Percentiles rank a stretch among this genome's conserved stretches.
Conservation (phyloP, 306 rosid genomes). For the Glycine latifolia region DNA sequence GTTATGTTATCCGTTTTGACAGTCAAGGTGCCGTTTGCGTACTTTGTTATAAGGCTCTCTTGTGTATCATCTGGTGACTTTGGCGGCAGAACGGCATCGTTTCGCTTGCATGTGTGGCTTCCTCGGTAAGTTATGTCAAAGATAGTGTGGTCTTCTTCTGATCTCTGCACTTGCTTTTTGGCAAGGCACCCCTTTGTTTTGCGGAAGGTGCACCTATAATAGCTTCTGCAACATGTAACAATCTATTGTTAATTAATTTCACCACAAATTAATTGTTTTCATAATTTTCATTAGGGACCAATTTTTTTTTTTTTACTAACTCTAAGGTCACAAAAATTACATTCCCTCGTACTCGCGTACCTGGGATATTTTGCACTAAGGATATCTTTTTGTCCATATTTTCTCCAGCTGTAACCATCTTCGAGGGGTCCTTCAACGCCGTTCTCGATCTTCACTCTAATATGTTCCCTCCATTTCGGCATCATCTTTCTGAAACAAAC, state of each 20-base stretch:
- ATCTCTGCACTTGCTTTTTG: constrained; percentile 85
- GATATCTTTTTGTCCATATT: constrained; percentile 92
- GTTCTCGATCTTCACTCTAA: constrained; percentile 64
- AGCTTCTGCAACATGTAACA: constrained; percentile 72
- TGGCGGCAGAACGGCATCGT: constrained; percentile 54
- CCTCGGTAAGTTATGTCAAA: constrained; percentile 77
- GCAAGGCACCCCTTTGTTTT: constrained; percentile 69
- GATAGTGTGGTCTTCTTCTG: constrained; percentile 71
- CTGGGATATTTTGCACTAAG: constrained; percentile 82
- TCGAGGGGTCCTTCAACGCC: constrained; percentile 72
- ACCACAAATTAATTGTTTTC: background rate
- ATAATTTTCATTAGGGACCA: background rate
- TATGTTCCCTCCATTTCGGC: constrained; percentile 74
- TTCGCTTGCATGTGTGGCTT: constrained; percentile 72
- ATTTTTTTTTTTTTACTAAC: no score
- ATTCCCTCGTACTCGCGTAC: constrained; percentile 14
- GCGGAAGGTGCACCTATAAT: constrained; percentile 83
- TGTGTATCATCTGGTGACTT: constrained; percentile 48
- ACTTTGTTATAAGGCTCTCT: no score
- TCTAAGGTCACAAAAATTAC: no score
- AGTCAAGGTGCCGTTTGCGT: constrained; percentile 7
- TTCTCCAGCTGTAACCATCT: constrained; percentile 89
- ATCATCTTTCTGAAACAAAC: constrained; percentile 61
- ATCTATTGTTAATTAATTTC: background rate
- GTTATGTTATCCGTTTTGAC: constrained; percentile 45